Evolutionary conservation across 331 rosid species (phyloP).

Genomic region (Acacia pycnantha): DNA sequence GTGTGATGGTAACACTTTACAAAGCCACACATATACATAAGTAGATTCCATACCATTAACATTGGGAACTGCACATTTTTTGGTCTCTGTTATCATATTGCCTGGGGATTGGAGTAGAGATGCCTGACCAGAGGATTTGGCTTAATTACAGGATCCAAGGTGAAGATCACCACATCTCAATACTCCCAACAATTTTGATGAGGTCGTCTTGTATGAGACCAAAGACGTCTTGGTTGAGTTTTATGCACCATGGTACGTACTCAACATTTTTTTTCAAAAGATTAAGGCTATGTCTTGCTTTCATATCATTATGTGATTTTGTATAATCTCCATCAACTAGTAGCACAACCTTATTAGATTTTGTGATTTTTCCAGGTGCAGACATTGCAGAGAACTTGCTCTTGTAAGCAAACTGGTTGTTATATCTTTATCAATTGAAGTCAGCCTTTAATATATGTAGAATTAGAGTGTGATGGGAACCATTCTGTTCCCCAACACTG

Average conservation of each 20-base stretch:
- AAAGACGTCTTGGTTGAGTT: conserved; percentile 95
- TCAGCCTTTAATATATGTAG: conserved; percentile 6
- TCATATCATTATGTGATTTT: background rate
- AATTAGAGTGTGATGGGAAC: no score
- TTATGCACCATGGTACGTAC: conserved; percentile 65
- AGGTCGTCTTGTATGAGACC: conserved; percentile 71
- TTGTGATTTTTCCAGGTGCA: conserved; percentile 64
- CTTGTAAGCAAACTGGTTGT: conserved; percentile 68
- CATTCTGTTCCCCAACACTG: no score
- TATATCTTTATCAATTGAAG: conserved; percentile 18
- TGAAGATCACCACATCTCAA: conserved; percentile 72
- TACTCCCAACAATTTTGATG: conserved; percentile 65
- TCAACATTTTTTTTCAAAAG: background rate
- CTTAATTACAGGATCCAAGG: conserved; percentile 69
- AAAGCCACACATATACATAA: background rate
- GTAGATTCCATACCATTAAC: conserved; percentile 12
- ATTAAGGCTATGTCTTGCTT: background rate
- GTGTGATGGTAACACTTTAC: background rate
- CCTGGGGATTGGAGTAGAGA: background rate
- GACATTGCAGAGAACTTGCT: conserved; percentile 95
- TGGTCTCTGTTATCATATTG: conserved; percentile 2
- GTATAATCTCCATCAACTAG: background rate
- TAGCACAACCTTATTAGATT: background rate
- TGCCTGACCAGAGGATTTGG: conserved; percentile 27
- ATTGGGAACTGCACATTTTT: background rate